These are phyloP conservation scores for Coemansia sp. DNA, from an alignment of 192 early-diverging fungal species.

Conservation along the genomic window DNA sequence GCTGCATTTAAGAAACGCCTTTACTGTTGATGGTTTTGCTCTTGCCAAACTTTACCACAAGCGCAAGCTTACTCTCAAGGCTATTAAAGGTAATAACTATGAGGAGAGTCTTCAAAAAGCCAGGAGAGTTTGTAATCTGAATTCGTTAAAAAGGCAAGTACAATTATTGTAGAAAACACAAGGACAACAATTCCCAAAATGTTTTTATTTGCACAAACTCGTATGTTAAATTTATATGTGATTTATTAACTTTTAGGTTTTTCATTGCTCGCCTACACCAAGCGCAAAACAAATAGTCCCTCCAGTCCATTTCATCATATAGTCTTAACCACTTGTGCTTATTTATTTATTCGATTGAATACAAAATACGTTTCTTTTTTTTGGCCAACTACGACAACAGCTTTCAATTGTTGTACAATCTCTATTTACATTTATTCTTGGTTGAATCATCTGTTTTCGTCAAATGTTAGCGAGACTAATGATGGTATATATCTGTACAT, in stretches of 20 bases:
- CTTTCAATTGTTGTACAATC: no score
- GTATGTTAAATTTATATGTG: neutral
- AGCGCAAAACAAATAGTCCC: neutral
- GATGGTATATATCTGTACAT: neutral
- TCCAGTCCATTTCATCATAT: no score
- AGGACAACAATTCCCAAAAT: neutral
- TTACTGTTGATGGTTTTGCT: neutral
- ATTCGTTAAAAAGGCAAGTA: slow-evolving; percentile 4
- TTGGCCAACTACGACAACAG: no score
- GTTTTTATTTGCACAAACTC: neutral
- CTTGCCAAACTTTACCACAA: neutral
- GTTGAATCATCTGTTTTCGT: neutral
- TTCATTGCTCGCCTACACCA: neutral
- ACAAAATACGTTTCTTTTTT: neutral
- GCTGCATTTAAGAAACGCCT: neutral
- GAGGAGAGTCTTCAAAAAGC: neutral
- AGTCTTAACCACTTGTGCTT: no score
- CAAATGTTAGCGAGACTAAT: neutral
- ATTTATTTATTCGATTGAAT: neutral
- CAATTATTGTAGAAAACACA: neutral
- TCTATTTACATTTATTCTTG: no score
- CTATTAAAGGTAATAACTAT: neutral
- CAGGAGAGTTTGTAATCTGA: neutral
- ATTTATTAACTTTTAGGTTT: neutral
- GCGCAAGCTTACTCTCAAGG: neutral